phyloP scores from a whole-genome alignment of 208 protist species.

The Leishmania martiniquensis region DNA sequence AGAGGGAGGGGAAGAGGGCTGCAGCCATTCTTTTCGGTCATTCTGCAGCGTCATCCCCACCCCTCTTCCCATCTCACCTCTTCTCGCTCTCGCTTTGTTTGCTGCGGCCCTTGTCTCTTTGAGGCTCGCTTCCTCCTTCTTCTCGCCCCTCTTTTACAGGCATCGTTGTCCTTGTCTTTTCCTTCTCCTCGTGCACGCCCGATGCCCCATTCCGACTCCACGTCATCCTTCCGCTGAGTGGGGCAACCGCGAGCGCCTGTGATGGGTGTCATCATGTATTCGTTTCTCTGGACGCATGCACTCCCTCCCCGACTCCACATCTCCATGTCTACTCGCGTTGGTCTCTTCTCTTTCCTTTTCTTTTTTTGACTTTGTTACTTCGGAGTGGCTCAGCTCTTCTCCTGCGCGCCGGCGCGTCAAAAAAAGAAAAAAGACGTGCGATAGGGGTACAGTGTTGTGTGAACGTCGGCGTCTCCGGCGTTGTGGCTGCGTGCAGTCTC shows the following conservation, averaged over 20 bases:
- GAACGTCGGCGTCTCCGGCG: background rate
- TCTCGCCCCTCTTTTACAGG: background rate
- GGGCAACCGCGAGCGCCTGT: background rate
- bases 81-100: slow-evolving; percentile 10
- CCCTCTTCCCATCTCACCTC: no score
- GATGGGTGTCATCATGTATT: background rate
- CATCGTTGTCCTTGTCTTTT: no score
- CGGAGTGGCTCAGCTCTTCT: no score
- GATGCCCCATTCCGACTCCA: background rate
- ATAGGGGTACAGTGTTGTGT: background rate
- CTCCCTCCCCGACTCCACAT: background rate
- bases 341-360: background rate
- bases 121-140: background rate
- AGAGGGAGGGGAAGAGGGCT: background rate
- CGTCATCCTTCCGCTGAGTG: background rate
- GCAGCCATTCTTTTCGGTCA: background rate
- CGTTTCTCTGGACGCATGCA: background rate
- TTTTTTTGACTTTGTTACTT: background rate
- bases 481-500: no score
- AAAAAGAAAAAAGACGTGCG: background rate
- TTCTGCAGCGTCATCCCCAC: background rate
- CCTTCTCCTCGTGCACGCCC: background rate
- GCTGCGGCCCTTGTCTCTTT: background rate
- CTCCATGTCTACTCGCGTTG: background rate
- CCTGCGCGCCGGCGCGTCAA: background rate